Base-by-base conservation (phyloP, 768 basidiomycete genomes). In the Hydnum rufescens region DNA sequence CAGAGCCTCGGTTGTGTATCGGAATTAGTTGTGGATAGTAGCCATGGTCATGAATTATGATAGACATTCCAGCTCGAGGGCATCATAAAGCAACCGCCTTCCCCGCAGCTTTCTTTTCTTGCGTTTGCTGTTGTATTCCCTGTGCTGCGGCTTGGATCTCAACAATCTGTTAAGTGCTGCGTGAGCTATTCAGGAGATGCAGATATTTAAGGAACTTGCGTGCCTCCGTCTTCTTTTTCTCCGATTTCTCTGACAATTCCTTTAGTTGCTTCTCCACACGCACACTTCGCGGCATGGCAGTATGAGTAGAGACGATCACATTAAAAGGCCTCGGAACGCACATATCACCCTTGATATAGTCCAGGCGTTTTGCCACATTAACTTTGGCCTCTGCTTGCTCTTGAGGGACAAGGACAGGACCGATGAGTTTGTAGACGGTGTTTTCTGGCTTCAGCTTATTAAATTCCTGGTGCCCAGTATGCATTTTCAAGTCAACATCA, bases 321-420 rank as follows among this genome's bases (percentile, higher is more conserved):
- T 47, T 19, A 19, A 26, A 13, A 51, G 44, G 31, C 42, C 29
- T n/a, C n/a, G n/a, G 51, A 30, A 67, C 80, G 53, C 53, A 93
- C 92, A 92, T 88, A 65, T 96, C 90, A 53, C 77, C 67, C 42
- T 67, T 71, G 60, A 96, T 97, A 67, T 87, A 92, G 54, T 85
- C 84, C 31, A 97, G 67, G 5, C 93, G 78, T 47, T 83, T 93
- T 59, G 88, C 78, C 23, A 97, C 85, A 60, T 87, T 95, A 57
- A 66, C 69, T 63, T 82, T 83, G 30, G 90, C 93, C 58, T 95
- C 93, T 4, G 66, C 66, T 60, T 81, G 79, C 58, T 95, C 90
- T 66, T 96, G 92, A 59, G 81, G 76, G 5, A 96, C 78, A 26
- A 96, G 74, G 4, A 92, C 82, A 1, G 89, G 87, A 1, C 93